Evolutionary conservation across 1,284 basidiomycete species (phyloP), one percentile per base, ranked within the genome.

Genomic region (Chondrostereum purpureum): DNA sequence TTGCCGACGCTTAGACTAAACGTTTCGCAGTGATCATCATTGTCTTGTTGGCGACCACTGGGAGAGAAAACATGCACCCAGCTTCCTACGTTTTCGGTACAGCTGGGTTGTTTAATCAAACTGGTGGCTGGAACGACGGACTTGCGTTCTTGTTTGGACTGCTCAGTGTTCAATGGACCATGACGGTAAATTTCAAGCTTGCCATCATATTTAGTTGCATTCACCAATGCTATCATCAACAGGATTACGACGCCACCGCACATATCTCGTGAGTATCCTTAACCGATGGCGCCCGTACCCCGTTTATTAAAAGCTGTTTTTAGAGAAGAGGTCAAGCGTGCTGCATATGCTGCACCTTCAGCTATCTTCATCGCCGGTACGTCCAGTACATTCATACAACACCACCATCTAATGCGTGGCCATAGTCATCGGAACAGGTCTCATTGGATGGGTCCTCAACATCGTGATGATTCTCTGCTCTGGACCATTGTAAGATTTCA

Each of bases 151-250:
- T 94, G 43, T 84, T 96, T 51, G 92, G 92, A 20, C 66, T 96
- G 45, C 69, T 94, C 45, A 89, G 86, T 50, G 92, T 96, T 8
- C 89, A 95, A 63, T 95, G 88, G 89, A 91, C 88, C 47, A 60
- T 50, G 81, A 65, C 10, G 16, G 31, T 20, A 33, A 22, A 24
- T 42, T n/a, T 39, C 18, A 24, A 39, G 35, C 33, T 11, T 4
- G 35, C 16, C 43, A 21, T 39, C 22, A 43, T 43, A 43, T 42
- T 10, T 24, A 36, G 50, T 12, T 20, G 19, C 14, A 48, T 42
- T 52, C 43, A 39, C 37, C 19, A 17, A 36, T n/a, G 50, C 13
- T n/a, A 22, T 41, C 21, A 21, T 21, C 24, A 21, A 22, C 22
- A 72, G 69, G 77, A 77, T 50, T 87, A 87, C 52, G 83, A 86